Evolutionary conservation across 805 yeast species (phyloP).

Genomic region (Wickerhamiella lipophila): DNA sequence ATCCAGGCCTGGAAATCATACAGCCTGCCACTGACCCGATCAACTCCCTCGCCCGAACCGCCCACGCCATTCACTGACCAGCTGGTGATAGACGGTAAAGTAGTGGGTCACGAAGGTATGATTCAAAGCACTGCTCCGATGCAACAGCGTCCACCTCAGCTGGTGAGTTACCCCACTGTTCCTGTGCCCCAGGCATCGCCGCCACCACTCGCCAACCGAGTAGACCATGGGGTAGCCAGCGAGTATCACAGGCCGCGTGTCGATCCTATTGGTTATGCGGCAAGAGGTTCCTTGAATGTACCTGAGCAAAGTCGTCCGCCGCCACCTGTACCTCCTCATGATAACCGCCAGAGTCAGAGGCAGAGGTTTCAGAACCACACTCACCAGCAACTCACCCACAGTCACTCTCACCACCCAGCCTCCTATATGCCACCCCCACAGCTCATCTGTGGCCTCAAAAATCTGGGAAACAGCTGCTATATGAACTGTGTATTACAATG

Average conservation of each 20-base stretch:
- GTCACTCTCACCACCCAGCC: not conserved
- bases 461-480: slow-evolving; percentile 85
- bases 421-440: not conserved
- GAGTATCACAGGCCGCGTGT: too few relatives aligned
- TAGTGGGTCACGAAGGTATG: not conserved
- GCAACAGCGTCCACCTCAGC: not conserved
- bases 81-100: slow-evolving; percentile 1
- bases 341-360: not conserved
- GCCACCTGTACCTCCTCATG: not conserved
- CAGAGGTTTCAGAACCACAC: not conserved
- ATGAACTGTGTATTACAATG: slow-evolving; percentile 89
- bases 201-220: too few relatives aligned
- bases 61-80: slow-evolving; percentile 9
- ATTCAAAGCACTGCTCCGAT: not conserved
- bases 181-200: too few relatives aligned
- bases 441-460: slow-evolving; percentile 42
- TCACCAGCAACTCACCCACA: not conserved
- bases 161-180: not conserved
- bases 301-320: too few relatives aligned
- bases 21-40: not conserved
- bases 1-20: slow-evolving; percentile 32
- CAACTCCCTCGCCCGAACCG: slow-evolving; percentile 7
- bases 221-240: too few relatives aligned
- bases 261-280: too few relatives aligned
- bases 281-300: too few relatives aligned